Conservation (phyloP, 768 basidiomycete genomes). For the Termitomyces sp. region DNA sequence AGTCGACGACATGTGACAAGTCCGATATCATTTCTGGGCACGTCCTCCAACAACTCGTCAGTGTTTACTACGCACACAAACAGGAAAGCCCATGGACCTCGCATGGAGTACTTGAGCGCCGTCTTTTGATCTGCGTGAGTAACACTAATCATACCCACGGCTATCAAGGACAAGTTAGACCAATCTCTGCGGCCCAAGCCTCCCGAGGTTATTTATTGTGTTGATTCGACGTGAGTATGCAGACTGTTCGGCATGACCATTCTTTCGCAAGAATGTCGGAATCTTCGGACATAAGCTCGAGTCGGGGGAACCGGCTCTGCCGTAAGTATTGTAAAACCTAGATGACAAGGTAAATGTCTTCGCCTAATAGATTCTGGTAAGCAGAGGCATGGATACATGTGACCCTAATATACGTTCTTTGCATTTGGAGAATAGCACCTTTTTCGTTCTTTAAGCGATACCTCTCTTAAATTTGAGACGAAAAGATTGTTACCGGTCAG, state of each 20-base stretch:
- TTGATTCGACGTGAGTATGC: background rate
- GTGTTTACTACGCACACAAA: background rate
- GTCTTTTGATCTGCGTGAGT: background rate
- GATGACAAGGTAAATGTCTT: background rate
- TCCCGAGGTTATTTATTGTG: background rate
- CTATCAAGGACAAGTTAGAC: slow-evolving; percentile 11
- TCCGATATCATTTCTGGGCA: slow-evolving; percentile 7
- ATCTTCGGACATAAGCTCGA: slow-evolving; percentile 6
- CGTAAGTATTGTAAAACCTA: background rate
- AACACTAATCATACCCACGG: slow-evolving; percentile 11
- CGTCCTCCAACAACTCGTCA: background rate
- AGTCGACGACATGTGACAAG: slow-evolving; percentile 1
- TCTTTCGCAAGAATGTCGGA: slow-evolving; percentile 7
- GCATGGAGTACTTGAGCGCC: background rate
- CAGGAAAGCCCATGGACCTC: slow-evolving; percentile 2
- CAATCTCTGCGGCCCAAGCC: background rate
- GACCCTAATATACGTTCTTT: background rate
- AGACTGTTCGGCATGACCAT: background rate
- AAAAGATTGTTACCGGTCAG: background rate
- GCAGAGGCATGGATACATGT: background rate
- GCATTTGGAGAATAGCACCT: background rate
- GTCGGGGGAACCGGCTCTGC: background rate
- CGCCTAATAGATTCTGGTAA: background rate
- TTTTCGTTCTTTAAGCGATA: background rate
- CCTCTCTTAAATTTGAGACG: background rate